Evolutionary conservation across 202 grass and related monocot genomes (phyloP).

Genomic region (Panicum hallii): DNA sequence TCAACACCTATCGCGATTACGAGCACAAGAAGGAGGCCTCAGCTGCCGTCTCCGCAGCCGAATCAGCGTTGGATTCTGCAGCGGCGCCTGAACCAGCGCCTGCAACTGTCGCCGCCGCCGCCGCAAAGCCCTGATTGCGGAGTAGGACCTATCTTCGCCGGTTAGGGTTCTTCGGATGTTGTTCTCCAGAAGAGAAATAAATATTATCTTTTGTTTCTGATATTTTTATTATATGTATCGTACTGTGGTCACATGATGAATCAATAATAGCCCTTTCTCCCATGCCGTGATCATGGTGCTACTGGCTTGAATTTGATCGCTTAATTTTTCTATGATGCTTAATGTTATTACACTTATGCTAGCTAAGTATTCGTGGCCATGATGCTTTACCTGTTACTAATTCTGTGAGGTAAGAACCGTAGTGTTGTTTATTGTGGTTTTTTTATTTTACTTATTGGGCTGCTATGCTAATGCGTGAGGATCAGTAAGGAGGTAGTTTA

Average conservation of each 20-base stretch:
- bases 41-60: constrained; percentile 30
- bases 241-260: constrained; percentile 6
- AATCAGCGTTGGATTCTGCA: constrained; percentile 17
- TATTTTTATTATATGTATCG: constrained; percentile 21
- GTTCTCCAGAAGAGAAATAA: background rate
- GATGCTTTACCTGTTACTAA: background rate
- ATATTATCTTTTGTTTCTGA: constrained; percentile 1
- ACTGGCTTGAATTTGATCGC: constrained; percentile 1
- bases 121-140: constrained; percentile 61
- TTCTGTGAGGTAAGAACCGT: background rate
- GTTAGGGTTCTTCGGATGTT: constrained; percentile 47
- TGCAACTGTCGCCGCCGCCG: constrained; percentile 22
- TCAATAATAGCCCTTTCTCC: background rate
- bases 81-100: constrained; percentile 34
- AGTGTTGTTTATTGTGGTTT: background rate
- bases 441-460: background rate
- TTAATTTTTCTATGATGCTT: constrained; percentile 15
- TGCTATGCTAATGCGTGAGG: background rate
- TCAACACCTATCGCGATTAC: constrained; percentile 82
- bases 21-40: constrained; percentile 71
- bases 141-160: background rate
- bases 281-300: constrained; percentile 24
- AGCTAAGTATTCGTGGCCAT: background rate
- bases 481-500: background rate
- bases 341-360: constrained; percentile 18